phyloP scores from a whole-genome alignment of 768 basidiomycete genomes.

The Suillus ampliporus region DNA sequence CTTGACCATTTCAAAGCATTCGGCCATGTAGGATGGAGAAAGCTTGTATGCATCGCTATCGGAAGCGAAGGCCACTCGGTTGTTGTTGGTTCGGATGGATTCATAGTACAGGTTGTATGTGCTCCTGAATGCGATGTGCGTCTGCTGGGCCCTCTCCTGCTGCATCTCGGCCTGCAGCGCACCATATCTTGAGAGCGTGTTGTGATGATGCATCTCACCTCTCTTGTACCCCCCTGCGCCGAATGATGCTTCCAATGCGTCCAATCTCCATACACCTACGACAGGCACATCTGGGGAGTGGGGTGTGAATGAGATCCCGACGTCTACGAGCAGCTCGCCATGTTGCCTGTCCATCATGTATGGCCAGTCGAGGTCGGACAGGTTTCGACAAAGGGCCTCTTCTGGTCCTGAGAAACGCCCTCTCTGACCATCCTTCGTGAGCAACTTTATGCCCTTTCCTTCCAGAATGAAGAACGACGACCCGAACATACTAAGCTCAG shows the following conservation, averaged over 20 bases:
- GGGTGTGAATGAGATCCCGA: slow-evolving; percentile 9
- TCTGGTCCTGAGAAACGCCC: not conserved
- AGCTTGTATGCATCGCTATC: slow-evolving; percentile 16
- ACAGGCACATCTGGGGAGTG: not conserved
- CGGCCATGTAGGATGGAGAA: slow-evolving; percentile 7
- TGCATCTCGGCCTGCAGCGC: slow-evolving; percentile 24
- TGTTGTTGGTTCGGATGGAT: slow-evolving; percentile 12
- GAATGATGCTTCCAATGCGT: slow-evolving; percentile 15
- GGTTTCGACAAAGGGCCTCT: not conserved
- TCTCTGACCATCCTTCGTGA: slow-evolving; percentile 5
- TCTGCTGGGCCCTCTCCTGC: slow-evolving; percentile 7
- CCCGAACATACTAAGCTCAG: slow-evolving; percentile 10
- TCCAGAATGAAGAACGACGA: slow-evolving; percentile 23
- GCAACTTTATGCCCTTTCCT: slow-evolving; percentile 19
- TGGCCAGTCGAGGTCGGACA: slow-evolving; percentile 8
- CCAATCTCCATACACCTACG: slow-evolving; percentile 9
- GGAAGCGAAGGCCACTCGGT: not conserved
- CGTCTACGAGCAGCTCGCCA: slow-evolving; percentile 12
- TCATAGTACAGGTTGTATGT: slow-evolving; percentile 24
- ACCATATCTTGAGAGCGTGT: slow-evolving; percentile 16
- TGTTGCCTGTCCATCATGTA: slow-evolving; percentile 10
- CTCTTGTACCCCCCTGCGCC: slow-evolving; percentile 12
- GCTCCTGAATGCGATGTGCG: slow-evolving; percentile 19
- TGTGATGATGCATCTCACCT: slow-evolving; percentile 16
- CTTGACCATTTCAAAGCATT: slow-evolving; percentile 3